These are phyloP conservation scores for Wickerhamomyces hampshirensis DNA, from an alignment of 805 yeast species.

Conservation along the genomic window DNA sequence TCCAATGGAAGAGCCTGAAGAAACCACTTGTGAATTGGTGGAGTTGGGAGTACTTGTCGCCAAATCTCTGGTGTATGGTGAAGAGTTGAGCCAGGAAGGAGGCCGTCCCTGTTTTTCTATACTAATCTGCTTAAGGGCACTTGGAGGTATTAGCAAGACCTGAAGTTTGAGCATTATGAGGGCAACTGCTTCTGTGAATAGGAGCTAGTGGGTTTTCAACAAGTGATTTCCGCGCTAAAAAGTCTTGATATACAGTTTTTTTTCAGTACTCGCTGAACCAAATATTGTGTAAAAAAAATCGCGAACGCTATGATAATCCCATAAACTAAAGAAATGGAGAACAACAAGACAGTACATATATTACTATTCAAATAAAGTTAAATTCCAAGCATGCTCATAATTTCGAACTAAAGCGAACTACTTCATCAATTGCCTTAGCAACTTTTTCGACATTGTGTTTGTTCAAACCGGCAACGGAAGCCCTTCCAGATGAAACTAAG, in stretches of 20 bases:
- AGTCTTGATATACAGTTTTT: too few species aligned
- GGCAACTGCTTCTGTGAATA: not conserved
- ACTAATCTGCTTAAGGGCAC: constrained; percentile 26
- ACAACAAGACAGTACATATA: too few species aligned
- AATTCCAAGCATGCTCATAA: too few species aligned
- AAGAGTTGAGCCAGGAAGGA: constrained; percentile 2
- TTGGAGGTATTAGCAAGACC: constrained; percentile 39
- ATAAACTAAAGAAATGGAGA: too few species aligned
- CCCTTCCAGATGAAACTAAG: constrained; percentile 78
- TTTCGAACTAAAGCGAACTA: constrained; percentile 38
- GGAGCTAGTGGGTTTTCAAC: too few species aligned
- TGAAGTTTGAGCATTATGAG: constrained; percentile 37
- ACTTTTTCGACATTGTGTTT: constrained; percentile 71
- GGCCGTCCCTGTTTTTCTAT: constrained; percentile 2
- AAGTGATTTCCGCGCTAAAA: too few species aligned
- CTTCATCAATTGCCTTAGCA: constrained; percentile 79
- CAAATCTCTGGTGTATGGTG: constrained; percentile 24
- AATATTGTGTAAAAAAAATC: too few species aligned
- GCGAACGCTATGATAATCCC: too few species aligned
- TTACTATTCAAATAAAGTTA: too few species aligned
- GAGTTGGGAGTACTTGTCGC: constrained; percentile 35
- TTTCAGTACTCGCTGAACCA: too few species aligned
- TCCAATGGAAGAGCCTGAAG: constrained; percentile 15
- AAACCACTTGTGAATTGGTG: constrained; percentile 8
- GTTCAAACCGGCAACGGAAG: constrained; percentile 91